These are phyloP conservation scores for Rhizopogon rudus DNA, from an alignment of 768 basidiomycete species.

Conservation along the genomic window DNA sequence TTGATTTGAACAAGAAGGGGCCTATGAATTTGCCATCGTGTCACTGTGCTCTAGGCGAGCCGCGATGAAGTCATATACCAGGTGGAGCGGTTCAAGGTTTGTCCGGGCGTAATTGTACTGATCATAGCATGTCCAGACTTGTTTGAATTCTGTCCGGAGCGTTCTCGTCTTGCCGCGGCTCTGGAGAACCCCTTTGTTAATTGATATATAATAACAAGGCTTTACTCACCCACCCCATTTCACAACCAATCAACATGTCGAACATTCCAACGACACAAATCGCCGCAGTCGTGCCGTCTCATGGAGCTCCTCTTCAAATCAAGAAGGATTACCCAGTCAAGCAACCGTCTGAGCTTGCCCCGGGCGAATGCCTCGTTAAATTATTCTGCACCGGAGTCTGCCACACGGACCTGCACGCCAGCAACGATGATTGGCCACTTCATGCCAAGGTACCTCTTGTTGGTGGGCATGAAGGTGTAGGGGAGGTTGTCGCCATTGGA, in stretches of 20 bases:
- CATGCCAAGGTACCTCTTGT: constrained; percentile 60
- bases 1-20: no score
- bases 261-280: constrained; percentile 37
- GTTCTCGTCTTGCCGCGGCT: no score
- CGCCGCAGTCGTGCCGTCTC: constrained; percentile 34
- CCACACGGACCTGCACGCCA: constrained; percentile 79
- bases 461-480: constrained; percentile 85
- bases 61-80: background rate
- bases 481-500: constrained; percentile 76
- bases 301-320: constrained; percentile 27
- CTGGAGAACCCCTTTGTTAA: background rate
- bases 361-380: constrained; percentile 74
- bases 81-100: background rate
- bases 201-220: no score
- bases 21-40: no score
- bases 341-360: constrained; percentile 48
- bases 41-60: background rate
- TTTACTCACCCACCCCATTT: background rate
- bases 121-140: background rate
- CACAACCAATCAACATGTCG: constrained; percentile 4
- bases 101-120: background rate
- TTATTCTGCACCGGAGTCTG: constrained; percentile 80
- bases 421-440: constrained; percentile 77
- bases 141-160: no score
- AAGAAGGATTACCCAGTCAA: constrained; percentile 50